phyloP scores from a whole-genome alignment of 208 protist genomes.

The Leishmania martiniquensis region DNA sequence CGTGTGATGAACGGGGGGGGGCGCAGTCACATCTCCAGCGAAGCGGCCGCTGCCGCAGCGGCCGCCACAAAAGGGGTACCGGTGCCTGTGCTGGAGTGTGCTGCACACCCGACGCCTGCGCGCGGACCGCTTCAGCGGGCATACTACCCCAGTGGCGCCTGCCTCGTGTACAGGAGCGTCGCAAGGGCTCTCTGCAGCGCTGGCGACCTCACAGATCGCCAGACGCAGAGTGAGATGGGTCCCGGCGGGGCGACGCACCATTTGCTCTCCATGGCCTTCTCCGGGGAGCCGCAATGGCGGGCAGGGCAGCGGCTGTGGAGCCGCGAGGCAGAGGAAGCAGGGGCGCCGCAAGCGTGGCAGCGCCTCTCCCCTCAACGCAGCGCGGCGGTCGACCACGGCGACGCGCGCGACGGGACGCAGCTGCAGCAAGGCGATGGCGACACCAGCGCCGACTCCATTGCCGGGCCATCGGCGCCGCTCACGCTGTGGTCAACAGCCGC shows the following conservation, averaged over 20 bases:
- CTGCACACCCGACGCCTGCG: slow-evolving; percentile 30
- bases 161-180: slow-evolving; percentile 63
- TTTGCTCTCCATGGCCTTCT: slow-evolving; percentile 60
- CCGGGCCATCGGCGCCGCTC: neutral
- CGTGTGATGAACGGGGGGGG: neutral
- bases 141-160: slow-evolving; percentile 55
- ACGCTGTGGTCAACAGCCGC: slow-evolving; percentile 27
- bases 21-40: slow-evolving; percentile 4
- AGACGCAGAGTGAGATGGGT: slow-evolving; percentile 40
- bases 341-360: neutral
- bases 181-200: slow-evolving; percentile 43
- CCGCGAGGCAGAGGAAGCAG: slow-evolving; percentile 2
- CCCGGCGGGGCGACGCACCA: slow-evolving; percentile 46
- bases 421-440: neutral
- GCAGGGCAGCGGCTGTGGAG: slow-evolving; percentile 14
- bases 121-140: slow-evolving; percentile 32
- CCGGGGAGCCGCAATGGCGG: slow-evolving; percentile 51
- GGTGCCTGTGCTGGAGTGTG: slow-evolving; percentile 22
- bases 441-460: neutral
- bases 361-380: neutral
- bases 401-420: neutral
- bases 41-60: slow-evolving; percentile 9
- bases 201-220: slow-evolving; percentile 29
- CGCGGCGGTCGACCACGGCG: slow-evolving; percentile 10
- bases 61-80: slow-evolving; percentile 15